A percentile compares a stretch with the other conserved stretches of the same genome.
phyloP scores from a whole-genome alignment of 2,329 filamentous ascomycete genomes.

The Xylariaceae sp. region DNA sequence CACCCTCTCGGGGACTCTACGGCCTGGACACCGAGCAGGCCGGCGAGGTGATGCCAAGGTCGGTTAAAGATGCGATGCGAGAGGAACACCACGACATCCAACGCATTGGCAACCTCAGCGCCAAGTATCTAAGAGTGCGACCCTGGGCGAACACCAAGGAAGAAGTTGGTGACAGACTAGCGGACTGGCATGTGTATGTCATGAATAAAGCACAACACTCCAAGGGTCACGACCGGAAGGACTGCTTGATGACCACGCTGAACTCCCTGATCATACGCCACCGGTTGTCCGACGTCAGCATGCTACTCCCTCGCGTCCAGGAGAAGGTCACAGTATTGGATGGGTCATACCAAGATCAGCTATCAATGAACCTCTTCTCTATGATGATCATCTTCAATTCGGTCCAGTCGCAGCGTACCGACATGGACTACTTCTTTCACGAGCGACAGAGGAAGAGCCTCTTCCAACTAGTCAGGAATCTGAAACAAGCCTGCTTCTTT shows the following conservation, averaged over 20 bases:
- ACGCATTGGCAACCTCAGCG: slow-evolving; percentile 56
- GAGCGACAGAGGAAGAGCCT: slow-evolving; percentile 61
- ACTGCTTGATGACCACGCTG: slow-evolving; percentile 61
- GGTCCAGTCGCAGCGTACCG: slow-evolving; percentile 76
- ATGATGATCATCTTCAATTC: slow-evolving; percentile 81
- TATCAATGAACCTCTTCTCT: slow-evolving; percentile 77
- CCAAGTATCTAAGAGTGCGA: slow-evolving; percentile 65
- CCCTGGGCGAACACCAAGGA: slow-evolving; percentile 64
- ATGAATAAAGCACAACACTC: slow-evolving; percentile 46
- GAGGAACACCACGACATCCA: slow-evolving; percentile 56
- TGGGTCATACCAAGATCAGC: slow-evolving; percentile 75
- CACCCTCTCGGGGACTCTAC: slow-evolving; percentile 75
- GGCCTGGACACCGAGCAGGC: slow-evolving; percentile 40
- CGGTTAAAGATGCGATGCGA: slow-evolving; percentile 26
- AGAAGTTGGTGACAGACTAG: slow-evolving; percentile 47
- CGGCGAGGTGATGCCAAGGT: slow-evolving; percentile 8
- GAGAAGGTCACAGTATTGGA: slow-evolving; percentile 68
- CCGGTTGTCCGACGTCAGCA: slow-evolving; percentile 60
- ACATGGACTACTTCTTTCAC: slow-evolving; percentile 86
- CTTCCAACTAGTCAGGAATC: slow-evolving; percentile 63
- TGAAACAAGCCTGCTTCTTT: slow-evolving; percentile 80
- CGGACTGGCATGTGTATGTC: slow-evolving; percentile 68
- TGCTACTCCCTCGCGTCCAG: slow-evolving; percentile 61
- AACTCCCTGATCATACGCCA: slow-evolving; percentile 78
- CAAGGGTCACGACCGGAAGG: slow-evolving; percentile 47